phyloP scores from a whole-genome alignment of 306 rosid genomes.

The Myrica gale region DNA sequence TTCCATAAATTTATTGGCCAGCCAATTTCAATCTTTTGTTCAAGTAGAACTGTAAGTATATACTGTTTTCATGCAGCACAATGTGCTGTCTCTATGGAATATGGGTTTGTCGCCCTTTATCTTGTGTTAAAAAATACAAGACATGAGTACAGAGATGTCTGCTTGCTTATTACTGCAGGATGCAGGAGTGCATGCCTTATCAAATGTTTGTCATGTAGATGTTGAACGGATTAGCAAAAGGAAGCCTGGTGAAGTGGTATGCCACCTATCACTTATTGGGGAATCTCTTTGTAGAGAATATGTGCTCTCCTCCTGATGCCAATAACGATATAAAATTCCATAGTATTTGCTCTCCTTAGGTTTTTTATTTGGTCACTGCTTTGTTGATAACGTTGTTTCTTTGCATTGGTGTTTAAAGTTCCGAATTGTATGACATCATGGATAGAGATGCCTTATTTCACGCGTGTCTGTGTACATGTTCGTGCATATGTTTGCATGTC shows the following conservation, averaged over 20 bases:
- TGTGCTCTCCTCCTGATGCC: background rate
- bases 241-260: constrained; percentile 90
- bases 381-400: no score
- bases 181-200: constrained; percentile 97
- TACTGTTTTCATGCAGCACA: background rate
- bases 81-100: background rate
- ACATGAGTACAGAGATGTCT: background rate
- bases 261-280: constrained; percentile 2
- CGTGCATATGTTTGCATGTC: no score
- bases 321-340: background rate
- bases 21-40: constrained; percentile 64
- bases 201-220: constrained; percentile 89
- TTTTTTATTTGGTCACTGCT: no score
- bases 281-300: constrained; percentile 6
- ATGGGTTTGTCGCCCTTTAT: background rate
- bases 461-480: no score
- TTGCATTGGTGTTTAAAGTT: no score
- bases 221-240: constrained; percentile 87
- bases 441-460: no score
- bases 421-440: no score
- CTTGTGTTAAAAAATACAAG: background rate
- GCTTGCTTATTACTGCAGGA: constrained; percentile 55
- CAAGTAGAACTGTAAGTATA: constrained; percentile 87
- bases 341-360: no score
- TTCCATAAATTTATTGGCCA: constrained; percentile 81